Percentiles rank a stretch among this genome's conserved stretches.
phyloP scores from a whole-genome alignment of 257 asterid genomes.

The Solanum chiquidenum region DNA sequence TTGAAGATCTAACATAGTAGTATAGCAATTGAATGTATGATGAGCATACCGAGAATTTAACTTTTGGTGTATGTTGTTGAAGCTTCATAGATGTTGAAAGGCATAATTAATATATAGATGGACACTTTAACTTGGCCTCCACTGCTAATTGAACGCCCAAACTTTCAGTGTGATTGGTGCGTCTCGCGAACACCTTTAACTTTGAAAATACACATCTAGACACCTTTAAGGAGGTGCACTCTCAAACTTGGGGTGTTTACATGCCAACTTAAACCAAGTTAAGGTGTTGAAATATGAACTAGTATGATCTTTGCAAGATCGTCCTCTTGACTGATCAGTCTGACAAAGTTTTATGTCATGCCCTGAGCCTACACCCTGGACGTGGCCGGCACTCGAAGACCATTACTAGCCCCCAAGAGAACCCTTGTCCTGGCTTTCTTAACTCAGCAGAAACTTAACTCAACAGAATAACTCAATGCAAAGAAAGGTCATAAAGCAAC shows the following conservation, averaged over 20 bases:
- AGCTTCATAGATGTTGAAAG: not conserved
- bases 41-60: not conserved
- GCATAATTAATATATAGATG: not conserved
- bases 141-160: not conserved
- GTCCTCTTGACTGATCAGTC: not conserved
- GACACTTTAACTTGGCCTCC: not conserved
- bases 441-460: too few species aligned
- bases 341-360: too few species aligned
- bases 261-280: not conserved
- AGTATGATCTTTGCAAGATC: not conserved
- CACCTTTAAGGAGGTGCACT: not conserved
- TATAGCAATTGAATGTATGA: not conserved
- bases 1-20: constrained; percentile 27
- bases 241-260: not conserved
- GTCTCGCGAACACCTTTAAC: not conserved
- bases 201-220: not conserved
- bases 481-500: too few species aligned
- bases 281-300: not conserved
- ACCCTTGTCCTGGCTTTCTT: too few species aligned
- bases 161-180: not conserved
- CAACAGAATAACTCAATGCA: too few species aligned
- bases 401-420: too few species aligned
- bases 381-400: too few species aligned
- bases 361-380: too few species aligned
- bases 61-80: not conserved